Base-by-base conservation (phyloP, 1,284 basidiomycete species). In the Schizopora paradoxa region DNA sequence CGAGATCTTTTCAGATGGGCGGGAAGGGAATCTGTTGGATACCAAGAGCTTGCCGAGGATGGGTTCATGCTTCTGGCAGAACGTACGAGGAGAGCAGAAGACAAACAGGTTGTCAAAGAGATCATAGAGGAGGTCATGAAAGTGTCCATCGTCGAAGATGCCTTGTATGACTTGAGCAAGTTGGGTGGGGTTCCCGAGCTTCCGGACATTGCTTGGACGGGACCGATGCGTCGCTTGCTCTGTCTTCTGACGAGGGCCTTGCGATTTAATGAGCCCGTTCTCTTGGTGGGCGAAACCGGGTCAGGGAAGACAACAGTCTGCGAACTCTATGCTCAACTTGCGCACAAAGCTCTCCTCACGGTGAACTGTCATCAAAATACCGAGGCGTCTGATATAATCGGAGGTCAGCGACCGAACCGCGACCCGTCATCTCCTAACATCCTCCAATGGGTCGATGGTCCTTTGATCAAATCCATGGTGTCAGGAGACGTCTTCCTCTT, bases 361-460 rank as follows among this genome's bases (percentile, higher is more conserved):
- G 79, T 99, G 57, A 98, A 91, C 59, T 99, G 95, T 60, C 96
- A 99, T 64, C 94, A 98, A 64, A 99, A 98, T 61, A 99, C 95
- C n/a, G 96, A 99, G 67, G 96, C 95, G 0, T 91, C 95, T 6
- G 96, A 99, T 64, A 71, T 99, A 31, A 89, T 99, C 40, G 96
- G 96, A 29, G 91, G 92, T 26, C 79, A 98, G 57, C 79, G 96
- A 28, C 96, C 96, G 2, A 69, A 95, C n/a, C 82, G 96, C 19
- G 93, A 93, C 65, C 82, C 89, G 28, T 65, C 64, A 32, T 58
- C 67, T 3, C 68, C 79, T n/a, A 82, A 90, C 0, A 79, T 99
- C 16, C 97, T 98, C 59, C 89, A 96, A 61, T 99, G 96, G 96
- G 79, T 86, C 53, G 92, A 99, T 59, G 96, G 96, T 2, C 93